phyloP scores from a whole-genome alignment of 306 rosid genomes.

The Vicia faba region DNA sequence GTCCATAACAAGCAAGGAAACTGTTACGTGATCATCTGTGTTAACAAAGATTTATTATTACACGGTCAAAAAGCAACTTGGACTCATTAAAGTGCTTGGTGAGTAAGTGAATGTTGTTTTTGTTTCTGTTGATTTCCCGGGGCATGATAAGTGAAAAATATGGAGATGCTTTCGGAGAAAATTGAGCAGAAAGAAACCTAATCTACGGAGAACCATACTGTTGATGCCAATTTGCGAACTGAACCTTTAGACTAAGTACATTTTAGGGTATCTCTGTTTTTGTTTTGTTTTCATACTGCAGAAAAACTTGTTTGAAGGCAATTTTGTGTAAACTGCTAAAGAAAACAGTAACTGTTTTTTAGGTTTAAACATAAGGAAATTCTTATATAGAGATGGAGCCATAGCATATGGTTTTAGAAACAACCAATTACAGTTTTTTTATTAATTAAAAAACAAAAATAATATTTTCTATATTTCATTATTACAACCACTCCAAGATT shows the following conservation, averaged over 20 bases:
- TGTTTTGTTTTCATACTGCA: background rate
- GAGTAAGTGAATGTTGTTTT: constrained; percentile 24
- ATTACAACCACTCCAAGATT: too few species aligned
- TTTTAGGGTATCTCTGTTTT: background rate
- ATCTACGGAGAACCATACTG: background rate
- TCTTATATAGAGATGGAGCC: too few species aligned
- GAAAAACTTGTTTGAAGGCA: constrained; percentile 12
- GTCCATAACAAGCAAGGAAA: constrained; percentile 33
- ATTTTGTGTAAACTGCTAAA: background rate
- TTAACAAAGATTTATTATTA: constrained; percentile 15
- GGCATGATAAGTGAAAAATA: constrained; percentile 8
- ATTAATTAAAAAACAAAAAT: too few species aligned
- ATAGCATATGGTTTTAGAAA: too few species aligned
- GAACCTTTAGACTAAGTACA: background rate
- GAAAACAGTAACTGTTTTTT: background rate
- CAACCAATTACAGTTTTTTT: too few species aligned
- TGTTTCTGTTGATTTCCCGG: background rate
- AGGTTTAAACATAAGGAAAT: background rate
- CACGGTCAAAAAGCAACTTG: constrained; percentile 27
- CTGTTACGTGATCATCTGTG: constrained; percentile 32
- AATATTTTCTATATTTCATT: too few species aligned
- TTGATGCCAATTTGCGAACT: background rate
- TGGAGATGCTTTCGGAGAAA: constrained; percentile 27
- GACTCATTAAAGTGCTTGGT: constrained; percentile 8
- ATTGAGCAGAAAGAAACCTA: background rate